Evolutionary conservation across 176 grass and related monocot species (phyloP).

Genomic region (Areca catechu): DNA sequence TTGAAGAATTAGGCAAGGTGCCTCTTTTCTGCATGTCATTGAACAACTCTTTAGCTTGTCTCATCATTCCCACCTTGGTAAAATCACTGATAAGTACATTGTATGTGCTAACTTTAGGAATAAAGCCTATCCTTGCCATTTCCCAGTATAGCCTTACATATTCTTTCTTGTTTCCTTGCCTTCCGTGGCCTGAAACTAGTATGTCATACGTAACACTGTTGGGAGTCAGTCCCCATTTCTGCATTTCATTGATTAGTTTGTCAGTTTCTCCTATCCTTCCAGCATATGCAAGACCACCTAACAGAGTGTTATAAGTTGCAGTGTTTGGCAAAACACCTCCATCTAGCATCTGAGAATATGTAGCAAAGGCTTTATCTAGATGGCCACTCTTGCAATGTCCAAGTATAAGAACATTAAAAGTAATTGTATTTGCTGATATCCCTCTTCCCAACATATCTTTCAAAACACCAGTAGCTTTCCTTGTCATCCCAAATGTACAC

Average conservation of each 20-base stretch:
- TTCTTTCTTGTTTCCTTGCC: slow-evolving; percentile 64
- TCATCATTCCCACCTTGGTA: slow-evolving; percentile 79
- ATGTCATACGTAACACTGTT: slow-evolving; percentile 82
- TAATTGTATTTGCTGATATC: slow-evolving; percentile 52
- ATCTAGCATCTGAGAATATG: slow-evolving; percentile 52
- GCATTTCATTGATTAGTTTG: slow-evolving; percentile 59
- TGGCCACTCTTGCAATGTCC: slow-evolving; percentile 65
- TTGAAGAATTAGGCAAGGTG: slow-evolving; percentile 48
- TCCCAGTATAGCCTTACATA: slow-evolving; percentile 72
- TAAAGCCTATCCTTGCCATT: slow-evolving; percentile 75
- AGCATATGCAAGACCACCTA: slow-evolving; percentile 60
- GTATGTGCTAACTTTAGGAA: slow-evolving; percentile 87
- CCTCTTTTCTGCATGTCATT: slow-evolving; percentile 75
- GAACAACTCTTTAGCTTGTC: slow-evolving; percentile 68
- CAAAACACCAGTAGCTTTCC: slow-evolving; percentile 47
- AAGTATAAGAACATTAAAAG: slow-evolving; percentile 84
- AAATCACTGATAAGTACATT: slow-evolving; percentile 75
- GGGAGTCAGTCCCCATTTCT: slow-evolving; percentile 36
- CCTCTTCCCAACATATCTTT: slow-evolving; percentile 64
- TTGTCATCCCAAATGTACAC: slow-evolving; percentile 66
- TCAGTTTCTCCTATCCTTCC: slow-evolving; percentile 61
- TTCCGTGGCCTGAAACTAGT: slow-evolving; percentile 65
- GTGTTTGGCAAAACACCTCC: slow-evolving; percentile 55
- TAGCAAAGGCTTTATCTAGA: slow-evolving; percentile 60
- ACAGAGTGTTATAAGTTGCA: slow-evolving; percentile 72